phyloP scores from a whole-genome alignment of 257 asterid species.

The Dorcoceras hygrometricum region DNA sequence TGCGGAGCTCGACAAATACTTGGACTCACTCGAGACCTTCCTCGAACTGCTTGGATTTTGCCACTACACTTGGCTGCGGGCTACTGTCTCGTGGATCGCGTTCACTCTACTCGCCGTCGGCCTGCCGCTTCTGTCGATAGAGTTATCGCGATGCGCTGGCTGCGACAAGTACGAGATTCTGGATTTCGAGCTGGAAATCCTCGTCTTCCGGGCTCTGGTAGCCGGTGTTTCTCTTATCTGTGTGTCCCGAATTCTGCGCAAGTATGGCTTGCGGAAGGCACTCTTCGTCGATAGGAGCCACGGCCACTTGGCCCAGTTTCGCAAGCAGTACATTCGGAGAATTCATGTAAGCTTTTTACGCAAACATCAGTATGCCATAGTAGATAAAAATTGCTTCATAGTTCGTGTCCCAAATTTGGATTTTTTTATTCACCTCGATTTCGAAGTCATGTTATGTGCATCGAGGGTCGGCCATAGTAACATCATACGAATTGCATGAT shows the following conservation, averaged over 20 bases:
- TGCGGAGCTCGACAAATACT: conserved; percentile 41
- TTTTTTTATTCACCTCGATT: neutral
- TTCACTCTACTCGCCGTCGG: conserved; percentile 46
- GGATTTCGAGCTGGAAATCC: conserved; percentile 55
- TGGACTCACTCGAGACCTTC: conserved; percentile 43
- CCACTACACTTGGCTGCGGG: conserved; percentile 41
- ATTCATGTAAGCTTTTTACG: conserved; percentile 46
- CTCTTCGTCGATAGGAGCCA: conserved; percentile 67
- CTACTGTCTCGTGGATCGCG: conserved; percentile 57
- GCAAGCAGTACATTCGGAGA: conserved; percentile 53
- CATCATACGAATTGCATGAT: too few relatives aligned
- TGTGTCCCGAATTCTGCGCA: conserved; percentile 58
- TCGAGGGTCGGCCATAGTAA: too few relatives aligned
- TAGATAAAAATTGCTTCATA: neutral
- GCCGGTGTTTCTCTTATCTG: conserved; percentile 72
- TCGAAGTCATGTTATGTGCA: neutral
- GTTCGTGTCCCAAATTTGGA: too few relatives aligned
- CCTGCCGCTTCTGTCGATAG: conserved; percentile 44
- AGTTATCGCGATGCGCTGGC: conserved; percentile 40
- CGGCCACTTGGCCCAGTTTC: conserved; percentile 53
- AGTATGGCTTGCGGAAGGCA: conserved; percentile 65
- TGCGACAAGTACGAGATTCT: conserved; percentile 60
- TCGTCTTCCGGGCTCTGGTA: conserved; percentile 47
- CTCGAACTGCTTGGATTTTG: conserved; percentile 61
- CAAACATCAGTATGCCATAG: neutral